Evolutionary conservation across 495 filamentous ascomycete genomes (phyloP).

Genomic region (Tuber umbilicatum): DNA sequence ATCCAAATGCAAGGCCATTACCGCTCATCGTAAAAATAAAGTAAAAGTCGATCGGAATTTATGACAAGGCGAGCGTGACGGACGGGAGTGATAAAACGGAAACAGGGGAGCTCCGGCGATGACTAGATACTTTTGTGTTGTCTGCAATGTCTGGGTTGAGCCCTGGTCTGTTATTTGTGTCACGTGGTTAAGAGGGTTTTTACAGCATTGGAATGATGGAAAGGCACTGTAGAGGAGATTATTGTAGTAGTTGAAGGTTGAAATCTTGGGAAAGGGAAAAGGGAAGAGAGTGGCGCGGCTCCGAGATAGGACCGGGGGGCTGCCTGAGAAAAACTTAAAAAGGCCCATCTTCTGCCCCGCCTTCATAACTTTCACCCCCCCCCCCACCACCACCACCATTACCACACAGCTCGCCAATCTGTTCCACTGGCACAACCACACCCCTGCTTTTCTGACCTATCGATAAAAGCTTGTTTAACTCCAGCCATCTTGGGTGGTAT

Average conservation of each 20-base stretch:
- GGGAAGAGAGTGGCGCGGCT: not conserved
- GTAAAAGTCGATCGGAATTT: not conserved
- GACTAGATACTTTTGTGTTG: not conserved
- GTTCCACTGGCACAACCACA: not conserved
- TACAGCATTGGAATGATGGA: constrained; percentile 3
- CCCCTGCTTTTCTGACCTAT: constrained; percentile 5
- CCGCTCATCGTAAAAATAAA: constrained; percentile 14
- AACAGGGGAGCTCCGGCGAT: not conserved
- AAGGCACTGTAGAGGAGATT: not conserved
- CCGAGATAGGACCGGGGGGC: not conserved
- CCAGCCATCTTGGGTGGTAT: not conserved
- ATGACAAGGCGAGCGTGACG: not conserved
- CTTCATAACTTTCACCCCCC: constrained; percentile 1
- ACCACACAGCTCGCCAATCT: constrained; percentile 1
- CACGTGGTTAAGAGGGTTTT: not conserved
- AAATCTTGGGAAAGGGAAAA: not conserved
- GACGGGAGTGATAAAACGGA: not conserved
- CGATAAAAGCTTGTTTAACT: not conserved
- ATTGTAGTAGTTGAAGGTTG: not conserved
- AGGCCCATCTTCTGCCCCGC: not conserved
- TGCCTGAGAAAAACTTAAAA: constrained; percentile 1
- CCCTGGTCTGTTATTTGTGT: not conserved
- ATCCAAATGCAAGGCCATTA: constrained; percentile 25
- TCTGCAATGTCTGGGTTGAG: not conserved
- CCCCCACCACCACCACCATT: not conserved